A percentile compares a stretch with the other conserved stretches of the same genome.
These are phyloP conservation scores for Tagetes erecta DNA, from an alignment of 129 eudicot genomes.

Conservation along the genomic window DNA sequence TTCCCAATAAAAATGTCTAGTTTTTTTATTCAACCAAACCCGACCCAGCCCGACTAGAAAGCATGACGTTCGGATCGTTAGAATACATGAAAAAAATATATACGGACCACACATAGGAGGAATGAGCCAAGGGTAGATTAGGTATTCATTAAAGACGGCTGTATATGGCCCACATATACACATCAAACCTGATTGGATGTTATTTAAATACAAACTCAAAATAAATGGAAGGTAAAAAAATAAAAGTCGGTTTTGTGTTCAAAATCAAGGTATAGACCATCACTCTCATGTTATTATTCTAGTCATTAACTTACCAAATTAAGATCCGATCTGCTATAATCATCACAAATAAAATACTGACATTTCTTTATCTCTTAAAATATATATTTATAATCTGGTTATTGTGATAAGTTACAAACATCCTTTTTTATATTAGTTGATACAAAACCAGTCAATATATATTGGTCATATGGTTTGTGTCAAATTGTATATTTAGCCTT, in stretches of 20 bases:
- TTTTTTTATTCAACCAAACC: no score
- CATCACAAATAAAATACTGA: not conserved
- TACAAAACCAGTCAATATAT: no score
- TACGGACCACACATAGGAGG: not conserved
- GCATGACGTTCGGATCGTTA: no score
- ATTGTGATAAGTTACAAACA: no score
- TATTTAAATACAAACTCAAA: not conserved
- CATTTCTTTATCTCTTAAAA: no score
- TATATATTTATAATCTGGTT: no score
- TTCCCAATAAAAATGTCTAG: no score
- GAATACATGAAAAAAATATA: no score
- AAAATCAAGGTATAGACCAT: conserved; percentile 1
- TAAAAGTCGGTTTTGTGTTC: not conserved
- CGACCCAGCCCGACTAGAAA: no score
- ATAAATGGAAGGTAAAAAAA: not conserved
- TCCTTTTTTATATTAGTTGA: no score
- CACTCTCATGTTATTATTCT: conserved; percentile 4
- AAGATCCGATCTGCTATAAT: not conserved
- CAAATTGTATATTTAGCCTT: no score
- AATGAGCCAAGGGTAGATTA: not conserved
- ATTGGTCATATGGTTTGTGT: no score
- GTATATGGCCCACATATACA: conserved; percentile 2
- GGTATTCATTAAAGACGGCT: conserved; percentile 14
- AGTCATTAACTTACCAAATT: not conserved
- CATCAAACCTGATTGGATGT: conserved; percentile 1